A percentile compares a stretch with the other conserved stretches of the same genome.
phyloP scores from a whole-genome alignment of 1,284 basidiomycete species.

The Coniferiporia weirii region DNA sequence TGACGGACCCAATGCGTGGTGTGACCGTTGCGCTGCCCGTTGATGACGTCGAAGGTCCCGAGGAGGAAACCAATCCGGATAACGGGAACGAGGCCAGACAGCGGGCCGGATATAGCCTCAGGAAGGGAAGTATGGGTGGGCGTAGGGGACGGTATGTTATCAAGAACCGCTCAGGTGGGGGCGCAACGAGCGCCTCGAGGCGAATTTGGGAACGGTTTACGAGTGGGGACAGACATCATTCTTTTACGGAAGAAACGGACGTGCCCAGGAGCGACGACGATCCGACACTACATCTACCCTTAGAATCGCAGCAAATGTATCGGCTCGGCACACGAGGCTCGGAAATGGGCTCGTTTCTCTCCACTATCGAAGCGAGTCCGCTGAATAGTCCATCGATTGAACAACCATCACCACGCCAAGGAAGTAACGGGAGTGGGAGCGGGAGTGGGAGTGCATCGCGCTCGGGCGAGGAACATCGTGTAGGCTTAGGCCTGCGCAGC shows the following conservation, averaged over 20 bases:
- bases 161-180: background rate
- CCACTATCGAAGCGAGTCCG: constrained; percentile 17
- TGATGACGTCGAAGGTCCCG: constrained; percentile 10
- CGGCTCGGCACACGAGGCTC: background rate
- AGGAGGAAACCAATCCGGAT: constrained; percentile 10
- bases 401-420: background rate
- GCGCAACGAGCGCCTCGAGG: constrained; percentile 8
- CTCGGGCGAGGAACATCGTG: background rate
- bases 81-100: background rate
- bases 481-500: background rate
- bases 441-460: constrained; percentile 2
- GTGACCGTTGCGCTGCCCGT: constrained; percentile 60
- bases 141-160: constrained; percentile 9
- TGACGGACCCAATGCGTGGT: constrained; percentile 79
- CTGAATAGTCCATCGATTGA: constrained; percentile 6
- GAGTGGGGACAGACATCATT: constrained; percentile 2
- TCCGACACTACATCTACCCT: constrained; percentile 5
- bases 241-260: constrained; percentile 15
- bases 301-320: constrained; percentile 3
- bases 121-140: constrained; percentile 5
- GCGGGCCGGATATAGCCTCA: constrained; percentile 7
- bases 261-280: constrained; percentile 11
- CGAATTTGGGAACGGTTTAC: constrained; percentile 18
- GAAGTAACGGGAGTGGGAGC: background rate
- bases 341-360: background rate